Evolutionary conservation across 306 rosid genomes (phyloP).

Genomic region (Fagus crenata): DNA sequence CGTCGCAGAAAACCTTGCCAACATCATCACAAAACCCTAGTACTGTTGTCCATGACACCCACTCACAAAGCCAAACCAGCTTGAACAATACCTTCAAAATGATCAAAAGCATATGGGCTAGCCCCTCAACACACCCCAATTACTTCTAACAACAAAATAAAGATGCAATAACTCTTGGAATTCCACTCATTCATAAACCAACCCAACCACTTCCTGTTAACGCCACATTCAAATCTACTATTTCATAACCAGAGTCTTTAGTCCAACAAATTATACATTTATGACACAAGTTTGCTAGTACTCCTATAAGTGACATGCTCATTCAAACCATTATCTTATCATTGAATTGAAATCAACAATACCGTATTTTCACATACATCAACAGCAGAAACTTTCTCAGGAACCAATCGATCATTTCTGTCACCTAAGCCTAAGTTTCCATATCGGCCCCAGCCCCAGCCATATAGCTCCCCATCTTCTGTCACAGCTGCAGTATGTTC

Average conservation of each 20-base stretch:
- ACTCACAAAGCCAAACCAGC: too few species aligned
- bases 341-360: slow-evolving; percentile 17
- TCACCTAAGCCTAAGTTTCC: slow-evolving; percentile 98
- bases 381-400: slow-evolving; percentile 72
- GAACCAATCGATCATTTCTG: slow-evolving; percentile 82
- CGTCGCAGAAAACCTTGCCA: too few species aligned
- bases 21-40: too few species aligned
- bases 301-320: not conserved
- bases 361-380: slow-evolving; percentile 59
- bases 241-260: slow-evolving; percentile 2
- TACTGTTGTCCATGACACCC: too few species aligned
- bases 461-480: slow-evolving; percentile 83
- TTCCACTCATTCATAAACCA: slow-evolving; percentile 14
- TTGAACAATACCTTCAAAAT: too few species aligned
- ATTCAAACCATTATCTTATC: not conserved
- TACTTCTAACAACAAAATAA: not conserved
- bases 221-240: slow-evolving; percentile 6
- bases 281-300: not conserved
- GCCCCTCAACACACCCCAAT: not conserved
- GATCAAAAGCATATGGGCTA: too few species aligned
- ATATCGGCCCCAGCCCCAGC: slow-evolving; percentile 99
- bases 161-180: not conserved
- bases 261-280: slow-evolving; percentile 5
- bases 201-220: slow-evolving; percentile 9
- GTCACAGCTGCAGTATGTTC: slow-evolving; percentile 96